A percentile compares a stretch with the other conserved stretches of the same genome.
Conservation (phyloP, 345 rosid species). For the Carallia brachiata region DNA sequence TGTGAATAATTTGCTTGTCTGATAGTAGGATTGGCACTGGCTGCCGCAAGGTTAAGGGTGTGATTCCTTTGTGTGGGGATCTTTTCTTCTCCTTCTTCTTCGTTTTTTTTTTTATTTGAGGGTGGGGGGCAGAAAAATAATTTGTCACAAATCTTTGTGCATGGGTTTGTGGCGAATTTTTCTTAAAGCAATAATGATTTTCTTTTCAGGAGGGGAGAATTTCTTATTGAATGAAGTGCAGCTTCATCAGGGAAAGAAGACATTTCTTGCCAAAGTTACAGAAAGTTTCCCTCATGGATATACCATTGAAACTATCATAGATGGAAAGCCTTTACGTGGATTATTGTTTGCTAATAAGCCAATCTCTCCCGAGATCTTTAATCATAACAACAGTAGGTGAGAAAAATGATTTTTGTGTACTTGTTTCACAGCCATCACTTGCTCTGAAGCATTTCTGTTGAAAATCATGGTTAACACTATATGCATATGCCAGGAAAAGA, state of each 20-base stretch:
- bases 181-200: slow-evolving; percentile 5
- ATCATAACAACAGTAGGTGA: slow-evolving; percentile 47
- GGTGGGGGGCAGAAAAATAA: no score
- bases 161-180: background rate
- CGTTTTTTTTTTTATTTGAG: no score
- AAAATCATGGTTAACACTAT: slow-evolving; percentile 12
- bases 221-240: slow-evolving; percentile 36
- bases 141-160: background rate
- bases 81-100: no score
- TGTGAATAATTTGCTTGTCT: no score
- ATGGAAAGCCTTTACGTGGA: slow-evolving; percentile 85
- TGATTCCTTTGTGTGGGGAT: no score
- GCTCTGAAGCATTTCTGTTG: background rate
- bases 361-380: slow-evolving; percentile 26
- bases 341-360: slow-evolving; percentile 74
- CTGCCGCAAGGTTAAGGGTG: no score
- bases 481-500: slow-evolving; percentile 50
- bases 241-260: slow-evolving; percentile 58
- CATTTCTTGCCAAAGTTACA: slow-evolving; percentile 78
- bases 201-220: slow-evolving; percentile 53
- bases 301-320: slow-evolving; percentile 78
- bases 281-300: slow-evolving; percentile 72
- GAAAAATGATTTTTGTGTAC: slow-evolving; percentile 15
- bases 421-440: slow-evolving; percentile 8
- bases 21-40: no score